Conservation (phyloP, 2,329 filamentous ascomycete species). For the Capronia epimyces region DNA sequence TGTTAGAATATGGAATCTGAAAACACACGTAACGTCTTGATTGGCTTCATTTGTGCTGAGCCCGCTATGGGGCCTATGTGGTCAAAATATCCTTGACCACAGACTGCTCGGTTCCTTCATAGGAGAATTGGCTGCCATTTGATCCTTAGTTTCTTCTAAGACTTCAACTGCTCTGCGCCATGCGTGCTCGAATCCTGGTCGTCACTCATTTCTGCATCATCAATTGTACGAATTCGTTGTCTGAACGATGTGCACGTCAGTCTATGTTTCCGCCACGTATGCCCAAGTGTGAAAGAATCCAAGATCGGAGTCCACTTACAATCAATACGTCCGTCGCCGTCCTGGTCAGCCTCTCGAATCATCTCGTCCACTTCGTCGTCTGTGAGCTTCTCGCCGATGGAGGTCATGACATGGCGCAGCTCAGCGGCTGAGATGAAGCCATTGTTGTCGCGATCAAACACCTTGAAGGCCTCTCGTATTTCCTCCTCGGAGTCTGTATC, state of each 20-base stretch:
- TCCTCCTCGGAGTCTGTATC: constrained; percentile 88
- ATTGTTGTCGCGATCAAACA: constrained; percentile 87
- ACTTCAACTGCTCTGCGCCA: constrained; percentile 1
- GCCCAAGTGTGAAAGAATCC: not conserved
- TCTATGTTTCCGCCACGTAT: not conserved
- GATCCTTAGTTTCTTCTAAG: constrained; percentile 4
- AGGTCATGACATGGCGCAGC: constrained; percentile 86
- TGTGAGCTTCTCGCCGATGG: constrained; percentile 84
- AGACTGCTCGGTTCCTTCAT: constrained; percentile 7
- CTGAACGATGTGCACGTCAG: constrained; percentile 40
- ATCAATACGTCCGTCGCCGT: constrained; percentile 82
- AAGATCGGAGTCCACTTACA: constrained; percentile 52
- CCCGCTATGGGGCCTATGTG: not conserved
- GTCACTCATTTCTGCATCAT: constrained; percentile 84
- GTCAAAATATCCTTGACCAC: not conserved
- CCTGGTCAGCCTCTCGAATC: constrained; percentile 86
- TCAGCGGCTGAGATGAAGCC: constrained; percentile 86
- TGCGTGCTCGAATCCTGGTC: constrained; percentile 7
- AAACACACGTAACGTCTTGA: not conserved
- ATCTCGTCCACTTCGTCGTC: constrained; percentile 90
- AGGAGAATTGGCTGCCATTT: constrained; percentile 4
- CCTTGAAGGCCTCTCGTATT: constrained; percentile 84
- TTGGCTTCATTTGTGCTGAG: constrained; percentile 3
- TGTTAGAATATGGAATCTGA: not conserved
- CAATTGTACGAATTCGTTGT: constrained; percentile 89